Percentiles rank a stretch among this genome's conserved stretches.
Evolutionary conservation across 768 basidiomycete species (phyloP).

Genomic region (Macrolepiota dolichaula): DNA sequence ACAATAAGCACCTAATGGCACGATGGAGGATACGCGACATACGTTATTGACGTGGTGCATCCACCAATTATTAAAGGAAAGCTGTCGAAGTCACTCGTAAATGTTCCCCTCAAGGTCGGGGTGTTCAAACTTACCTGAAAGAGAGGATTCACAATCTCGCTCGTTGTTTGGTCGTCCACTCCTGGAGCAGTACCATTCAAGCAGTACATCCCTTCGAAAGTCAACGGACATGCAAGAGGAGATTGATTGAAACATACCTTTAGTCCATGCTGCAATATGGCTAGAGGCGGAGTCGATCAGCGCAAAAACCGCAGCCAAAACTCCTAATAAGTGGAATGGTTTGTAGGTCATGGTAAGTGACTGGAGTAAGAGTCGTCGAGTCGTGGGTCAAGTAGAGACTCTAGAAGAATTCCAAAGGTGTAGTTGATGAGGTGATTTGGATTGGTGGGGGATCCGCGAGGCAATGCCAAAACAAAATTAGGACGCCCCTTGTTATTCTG

Average conservation of each 20-base stretch:
- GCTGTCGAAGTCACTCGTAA: slow-evolving; percentile 16
- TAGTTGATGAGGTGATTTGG: too few species aligned
- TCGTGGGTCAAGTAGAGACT: background rate
- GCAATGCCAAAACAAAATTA: background rate
- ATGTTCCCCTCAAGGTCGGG: background rate
- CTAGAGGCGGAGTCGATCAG: background rate
- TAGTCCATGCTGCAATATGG: background rate
- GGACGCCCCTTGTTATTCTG: too few species aligned
- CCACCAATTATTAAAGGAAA: slow-evolving; percentile 36
- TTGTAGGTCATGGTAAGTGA: background rate
- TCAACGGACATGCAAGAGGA: background rate
- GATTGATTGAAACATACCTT: background rate
- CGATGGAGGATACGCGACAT: background rate
- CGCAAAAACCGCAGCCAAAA: background rate
- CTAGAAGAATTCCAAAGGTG: background rate
- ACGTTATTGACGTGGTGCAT: slow-evolving; percentile 37
- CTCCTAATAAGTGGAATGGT: background rate
- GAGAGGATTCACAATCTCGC: slow-evolving; percentile 29
- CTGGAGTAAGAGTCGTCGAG: background rate
- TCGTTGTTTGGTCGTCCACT: slow-evolving; percentile 26
- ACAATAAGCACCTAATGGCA: background rate
- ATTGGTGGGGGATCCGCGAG: background rate
- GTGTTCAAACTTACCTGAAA: slow-evolving; percentile 23
- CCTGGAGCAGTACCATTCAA: slow-evolving; percentile 28
- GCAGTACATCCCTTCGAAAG: slow-evolving; percentile 30